Evolutionary conservation across 2,329 filamentous ascomycete genomes (phyloP), one percentile per base, ranked within the genome.

Genomic region (Leptographium lundbergii): DNA sequence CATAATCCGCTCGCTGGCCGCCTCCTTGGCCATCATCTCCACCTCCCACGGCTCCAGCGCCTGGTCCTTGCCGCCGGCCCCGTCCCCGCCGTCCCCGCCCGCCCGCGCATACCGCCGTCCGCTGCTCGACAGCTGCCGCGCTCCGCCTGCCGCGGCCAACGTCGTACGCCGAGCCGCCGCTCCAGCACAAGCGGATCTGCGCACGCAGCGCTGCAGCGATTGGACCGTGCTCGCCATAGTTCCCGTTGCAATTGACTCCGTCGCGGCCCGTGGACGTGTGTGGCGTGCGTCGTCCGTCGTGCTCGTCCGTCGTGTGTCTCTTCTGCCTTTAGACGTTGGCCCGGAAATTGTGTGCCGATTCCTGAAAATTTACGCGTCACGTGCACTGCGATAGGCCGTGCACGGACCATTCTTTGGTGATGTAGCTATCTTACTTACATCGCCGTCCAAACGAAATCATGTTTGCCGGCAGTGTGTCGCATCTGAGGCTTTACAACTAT

Each of bases 191-290:
- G n/a, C n/a, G 66, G 69, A 68, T 61, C 68, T 67, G 65, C 70
- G 72, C 61, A 73, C 65, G 63, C 69, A 71, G 57, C 73, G 66
- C 67, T 73, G 72, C 66, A 75, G 67, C 19, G 73, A 68, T 64
- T 69, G 71, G 62, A 72, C 69, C 61, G 71, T 69, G 60, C 72
- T 72, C 65, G 73, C 71, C 74, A 76, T 76, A 62, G 50, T 59
- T 39, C 25, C 55, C 11, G 27, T 29, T 19, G 25, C 25, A 51
- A 29, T 51, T 27, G 48, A 11, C 24, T 14, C 24, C 24, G 24
- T 51, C 24, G 10, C 54, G 29, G 32, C 53, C 11, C 6, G 32
- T 56, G 11, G 47, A 25, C 32, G 34, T 39, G 22, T 6, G 10
- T 47, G 45, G 45, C 36, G 36, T 39, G 32, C 36, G 36, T 14